These are phyloP conservation scores for Saturnispora quitensis DNA, from an alignment of 805 yeast genomes.

Conservation along the genomic window DNA sequence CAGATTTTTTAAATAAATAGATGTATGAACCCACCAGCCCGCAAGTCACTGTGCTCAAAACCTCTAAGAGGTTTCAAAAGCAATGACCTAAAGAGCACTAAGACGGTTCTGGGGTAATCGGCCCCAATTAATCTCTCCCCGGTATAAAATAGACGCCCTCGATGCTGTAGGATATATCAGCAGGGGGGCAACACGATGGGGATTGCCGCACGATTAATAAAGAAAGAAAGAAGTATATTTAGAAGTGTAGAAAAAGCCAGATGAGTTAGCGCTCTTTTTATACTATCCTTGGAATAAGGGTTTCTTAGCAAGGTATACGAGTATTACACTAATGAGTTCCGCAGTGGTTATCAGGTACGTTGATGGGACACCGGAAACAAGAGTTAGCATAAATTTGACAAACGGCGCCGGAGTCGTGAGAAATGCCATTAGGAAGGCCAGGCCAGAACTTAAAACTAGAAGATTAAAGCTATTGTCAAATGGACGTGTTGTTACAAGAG, in stretches of 20 bases:
- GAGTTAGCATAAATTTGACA: slow-evolving; percentile 30
- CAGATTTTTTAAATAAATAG: slow-evolving; percentile 12
- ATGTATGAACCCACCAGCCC: slow-evolving; percentile 69
- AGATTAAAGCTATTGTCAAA: slow-evolving; percentile 59
- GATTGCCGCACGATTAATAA: slow-evolving; percentile 57
- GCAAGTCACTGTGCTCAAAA: slow-evolving; percentile 21
- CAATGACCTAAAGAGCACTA: slow-evolving; percentile 45
- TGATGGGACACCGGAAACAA: slow-evolving; percentile 34
- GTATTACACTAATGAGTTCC: background rate
- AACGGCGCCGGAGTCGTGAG: slow-evolving; percentile 30
- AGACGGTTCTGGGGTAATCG: slow-evolving; percentile 44
- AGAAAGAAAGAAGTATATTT: slow-evolving; percentile 10
- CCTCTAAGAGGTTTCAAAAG: slow-evolving; percentile 10
- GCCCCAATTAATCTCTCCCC: slow-evolving; percentile 46
- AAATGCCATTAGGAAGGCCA: slow-evolving; percentile 31
- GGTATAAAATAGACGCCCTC: slow-evolving; percentile 20
- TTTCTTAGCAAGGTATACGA: background rate
- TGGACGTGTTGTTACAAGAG: slow-evolving; percentile 54
- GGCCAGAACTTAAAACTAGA: slow-evolving; percentile 26
- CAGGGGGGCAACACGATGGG: slow-evolving; percentile 57
- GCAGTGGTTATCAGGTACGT: slow-evolving; percentile 38
- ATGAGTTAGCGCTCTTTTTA: slow-evolving; percentile 2
- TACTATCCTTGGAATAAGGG: background rate
- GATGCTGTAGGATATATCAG: background rate
- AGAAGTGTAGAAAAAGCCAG: background rate